phyloP scores from a whole-genome alignment of 208 protist genomes.

The Wallacemonas sp. region DNA sequence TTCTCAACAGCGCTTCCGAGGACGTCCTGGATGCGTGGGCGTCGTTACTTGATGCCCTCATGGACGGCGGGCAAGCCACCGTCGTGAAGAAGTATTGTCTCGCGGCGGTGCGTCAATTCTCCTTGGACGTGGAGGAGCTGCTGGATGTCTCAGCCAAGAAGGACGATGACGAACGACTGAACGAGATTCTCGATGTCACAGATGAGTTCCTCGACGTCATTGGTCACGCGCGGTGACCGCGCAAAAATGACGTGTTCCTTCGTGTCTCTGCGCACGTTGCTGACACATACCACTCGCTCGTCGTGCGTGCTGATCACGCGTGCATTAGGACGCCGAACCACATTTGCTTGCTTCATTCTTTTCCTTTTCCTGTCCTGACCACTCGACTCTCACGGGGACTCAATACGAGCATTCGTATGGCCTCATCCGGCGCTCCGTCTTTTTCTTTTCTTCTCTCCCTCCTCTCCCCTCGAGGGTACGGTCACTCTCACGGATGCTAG shows the following conservation, averaged over 20 bases:
- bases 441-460: too few species aligned
- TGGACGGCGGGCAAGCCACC: constrained; percentile 40
- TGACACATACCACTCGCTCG: background rate
- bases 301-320: background rate
- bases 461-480: too few species aligned
- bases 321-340: too few species aligned
- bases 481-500: too few species aligned
- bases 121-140: constrained; percentile 67
- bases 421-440: too few species aligned
- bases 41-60: constrained; percentile 47
- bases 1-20: constrained; percentile 64
- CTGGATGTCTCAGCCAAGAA: constrained; percentile 72
- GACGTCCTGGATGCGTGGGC: constrained; percentile 75
- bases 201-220: constrained; percentile 78
- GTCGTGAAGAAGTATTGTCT: constrained; percentile 68
- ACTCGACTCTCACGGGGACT: too few species aligned
- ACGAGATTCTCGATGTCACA: constrained; percentile 83
- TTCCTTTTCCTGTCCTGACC: too few species aligned
- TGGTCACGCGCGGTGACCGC: background rate
- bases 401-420: too few species aligned
- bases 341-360: too few species aligned
- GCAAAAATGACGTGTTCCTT: too few species aligned
- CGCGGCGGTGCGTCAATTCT: constrained; percentile 57
- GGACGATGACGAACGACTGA: constrained; percentile 75
- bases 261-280: background rate